Evolutionary conservation across 2,329 filamentous ascomycete genomes (phyloP).

Genomic region (Plectosphaerella sp.): DNA sequence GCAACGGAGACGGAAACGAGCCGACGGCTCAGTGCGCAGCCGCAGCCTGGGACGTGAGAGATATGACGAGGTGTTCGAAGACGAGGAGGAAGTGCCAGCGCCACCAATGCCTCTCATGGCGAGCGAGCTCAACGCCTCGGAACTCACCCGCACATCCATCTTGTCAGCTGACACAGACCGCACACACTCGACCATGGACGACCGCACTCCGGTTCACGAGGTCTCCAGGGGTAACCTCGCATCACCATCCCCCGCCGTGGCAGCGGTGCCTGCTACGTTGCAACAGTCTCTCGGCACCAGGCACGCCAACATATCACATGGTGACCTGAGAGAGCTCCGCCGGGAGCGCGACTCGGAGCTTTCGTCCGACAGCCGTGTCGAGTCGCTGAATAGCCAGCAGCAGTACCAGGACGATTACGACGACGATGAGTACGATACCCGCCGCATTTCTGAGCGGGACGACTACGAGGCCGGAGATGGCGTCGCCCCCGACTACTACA

Average conservation of each 20-base stretch:
- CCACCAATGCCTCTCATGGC: slow-evolving; percentile 79
- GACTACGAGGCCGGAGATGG: background rate
- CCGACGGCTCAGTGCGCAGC: slow-evolving; percentile 40
- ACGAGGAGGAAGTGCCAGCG: slow-evolving; percentile 52
- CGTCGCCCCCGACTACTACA: slow-evolving; percentile 41
- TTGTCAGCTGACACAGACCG: slow-evolving; percentile 75
- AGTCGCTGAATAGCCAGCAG: slow-evolving; percentile 34
- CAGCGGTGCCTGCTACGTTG: slow-evolving; percentile 37
- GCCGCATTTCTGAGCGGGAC: slow-evolving; percentile 6
- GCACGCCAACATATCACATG: slow-evolving; percentile 60
- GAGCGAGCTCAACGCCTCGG: slow-evolving; percentile 80
- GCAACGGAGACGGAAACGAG: slow-evolving; percentile 46
- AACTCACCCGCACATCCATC: slow-evolving; percentile 83
- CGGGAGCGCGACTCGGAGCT: slow-evolving; percentile 43
- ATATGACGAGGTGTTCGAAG: slow-evolving; percentile 46
- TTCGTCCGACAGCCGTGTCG: slow-evolving; percentile 27
- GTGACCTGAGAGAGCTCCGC: slow-evolving; percentile 51
- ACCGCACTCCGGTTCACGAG: slow-evolving; percentile 57
- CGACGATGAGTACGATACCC: slow-evolving; percentile 28
- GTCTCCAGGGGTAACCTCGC: slow-evolving; percentile 58
- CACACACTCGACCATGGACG: slow-evolving; percentile 63
- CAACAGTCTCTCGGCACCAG: slow-evolving; percentile 63
- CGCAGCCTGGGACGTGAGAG: slow-evolving; percentile 39
- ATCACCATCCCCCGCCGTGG: background rate
- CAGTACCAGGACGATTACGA: slow-evolving; percentile 34